Conservation (phyloP, 805 yeast species). For the Jamesozyma jinghongensis region DNA sequence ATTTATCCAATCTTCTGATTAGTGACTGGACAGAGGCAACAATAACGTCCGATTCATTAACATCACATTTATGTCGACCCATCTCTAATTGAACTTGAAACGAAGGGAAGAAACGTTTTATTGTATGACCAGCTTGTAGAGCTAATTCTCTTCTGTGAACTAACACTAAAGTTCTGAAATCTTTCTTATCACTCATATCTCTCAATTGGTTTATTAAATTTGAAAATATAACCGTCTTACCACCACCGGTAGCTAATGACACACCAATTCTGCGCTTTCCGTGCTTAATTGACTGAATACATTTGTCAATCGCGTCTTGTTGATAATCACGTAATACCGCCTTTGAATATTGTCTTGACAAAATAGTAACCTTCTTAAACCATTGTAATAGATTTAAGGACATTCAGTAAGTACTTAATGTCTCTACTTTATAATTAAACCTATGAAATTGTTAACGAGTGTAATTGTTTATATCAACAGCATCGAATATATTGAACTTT, state of each 20-base stretch:
- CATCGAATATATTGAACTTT: no score
- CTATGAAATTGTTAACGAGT: no score
- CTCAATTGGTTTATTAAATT: constrained; percentile 38
- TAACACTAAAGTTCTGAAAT: constrained; percentile 40
- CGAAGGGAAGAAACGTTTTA: constrained; percentile 41
- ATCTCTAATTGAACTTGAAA: constrained; percentile 57
- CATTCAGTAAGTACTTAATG: no score
- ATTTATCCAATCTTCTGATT: constrained; percentile 38
- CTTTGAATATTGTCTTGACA: background rate
- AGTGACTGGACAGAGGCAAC: constrained; percentile 74
- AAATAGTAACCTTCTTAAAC: no score
- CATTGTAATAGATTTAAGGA: no score
- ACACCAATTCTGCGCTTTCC: constrained; percentile 61
- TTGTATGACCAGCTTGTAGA: constrained; percentile 51
- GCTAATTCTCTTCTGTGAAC: constrained; percentile 81
- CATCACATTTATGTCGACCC: constrained; percentile 37
- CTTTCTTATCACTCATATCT: background rate
- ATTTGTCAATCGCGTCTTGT: constrained; percentile 51
- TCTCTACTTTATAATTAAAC: no score
- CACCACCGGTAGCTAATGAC: constrained; percentile 89
- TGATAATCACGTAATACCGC: constrained; percentile 48
- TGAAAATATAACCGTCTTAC: constrained; percentile 77
- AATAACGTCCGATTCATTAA: constrained; percentile 45
- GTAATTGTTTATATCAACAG: no score
- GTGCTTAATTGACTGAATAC: constrained; percentile 38